Percentiles rank a stretch among this genome's conserved stretches.
These are phyloP conservation scores for Hypoxylon sp. DNA, from an alignment of 2,329 filamentous ascomycete species.

Conservation along the genomic window DNA sequence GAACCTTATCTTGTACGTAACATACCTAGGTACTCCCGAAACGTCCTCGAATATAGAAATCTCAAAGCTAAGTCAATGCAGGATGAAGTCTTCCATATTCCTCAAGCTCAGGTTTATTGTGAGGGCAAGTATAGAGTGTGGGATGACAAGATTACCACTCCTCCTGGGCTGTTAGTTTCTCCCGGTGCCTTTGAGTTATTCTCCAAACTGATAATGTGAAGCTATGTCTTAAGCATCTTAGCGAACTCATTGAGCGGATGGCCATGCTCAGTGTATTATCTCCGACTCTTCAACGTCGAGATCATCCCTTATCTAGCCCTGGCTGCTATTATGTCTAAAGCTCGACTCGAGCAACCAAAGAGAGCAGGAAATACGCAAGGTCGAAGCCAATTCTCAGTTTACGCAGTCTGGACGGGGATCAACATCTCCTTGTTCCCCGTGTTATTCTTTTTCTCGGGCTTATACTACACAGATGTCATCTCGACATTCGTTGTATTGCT, in stretches of 20 bases:
- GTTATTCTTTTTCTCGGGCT: constrained; percentile 93
- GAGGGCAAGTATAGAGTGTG: constrained; percentile 80
- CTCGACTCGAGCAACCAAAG: constrained; percentile 56
- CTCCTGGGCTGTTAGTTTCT: constrained; percentile 80
- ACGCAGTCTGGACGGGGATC: constrained; percentile 74
- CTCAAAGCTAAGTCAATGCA: constrained; percentile 55
- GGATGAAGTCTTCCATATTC: constrained; percentile 92
- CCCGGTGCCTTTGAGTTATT: constrained; percentile 45
- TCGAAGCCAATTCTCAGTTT: constrained; percentile 54
- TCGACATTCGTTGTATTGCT: constrained; percentile 83
- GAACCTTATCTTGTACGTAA: constrained; percentile 68
- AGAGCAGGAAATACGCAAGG: constrained; percentile 28
- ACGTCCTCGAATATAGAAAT: neutral
- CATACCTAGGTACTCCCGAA: neutral
- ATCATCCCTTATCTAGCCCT: constrained; percentile 61
- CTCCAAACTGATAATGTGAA: constrained; percentile 44
- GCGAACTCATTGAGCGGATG: constrained; percentile 54
- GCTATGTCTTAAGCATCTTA: constrained; percentile 60
- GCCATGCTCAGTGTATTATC: constrained; percentile 59
- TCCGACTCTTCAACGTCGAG: constrained; percentile 66
- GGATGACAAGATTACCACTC: constrained; percentile 98
- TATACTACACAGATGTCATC: constrained; percentile 95
- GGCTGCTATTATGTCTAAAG: constrained; percentile 67
- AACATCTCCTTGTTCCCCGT: constrained; percentile 90
- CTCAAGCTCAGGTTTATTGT: constrained; percentile 92